These are phyloP conservation scores for Cystobasidium tubakii DNA, from an alignment of 768 basidiomycete genomes.

Conservation along the genomic window DNA sequence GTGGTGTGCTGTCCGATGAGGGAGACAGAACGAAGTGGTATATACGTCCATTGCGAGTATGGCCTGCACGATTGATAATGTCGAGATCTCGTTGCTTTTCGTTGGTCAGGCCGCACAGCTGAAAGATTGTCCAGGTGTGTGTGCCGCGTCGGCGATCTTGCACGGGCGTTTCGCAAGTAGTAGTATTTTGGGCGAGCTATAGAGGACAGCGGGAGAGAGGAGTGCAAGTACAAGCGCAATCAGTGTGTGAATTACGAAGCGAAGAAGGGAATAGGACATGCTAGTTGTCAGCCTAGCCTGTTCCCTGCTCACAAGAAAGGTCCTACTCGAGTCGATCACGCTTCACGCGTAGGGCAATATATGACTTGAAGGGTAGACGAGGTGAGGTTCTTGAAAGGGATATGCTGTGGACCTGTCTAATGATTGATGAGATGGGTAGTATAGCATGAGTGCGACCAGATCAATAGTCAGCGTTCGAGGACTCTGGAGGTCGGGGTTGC, in stretches of 20 bases:
- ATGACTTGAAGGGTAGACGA: not conserved
- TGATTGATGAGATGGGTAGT: too few relatives aligned
- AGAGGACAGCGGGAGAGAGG: not conserved
- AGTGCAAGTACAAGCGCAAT: not conserved
- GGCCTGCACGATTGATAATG: not conserved
- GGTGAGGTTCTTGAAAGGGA: too few relatives aligned
- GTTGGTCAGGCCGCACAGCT: too few relatives aligned
- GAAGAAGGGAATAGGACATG: not conserved
- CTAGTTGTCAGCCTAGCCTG: not conserved
- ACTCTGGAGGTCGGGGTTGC: not conserved
- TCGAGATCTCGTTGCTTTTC: too few relatives aligned
- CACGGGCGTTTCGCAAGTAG: too few relatives aligned
- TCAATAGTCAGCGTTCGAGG: not conserved
- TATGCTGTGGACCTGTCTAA: too few relatives aligned
- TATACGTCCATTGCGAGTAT: conserved; percentile 37
- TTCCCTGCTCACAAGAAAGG: not conserved
- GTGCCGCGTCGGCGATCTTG: too few relatives aligned
- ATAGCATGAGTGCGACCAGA: too few relatives aligned
- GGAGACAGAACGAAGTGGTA: conserved; percentile 35
- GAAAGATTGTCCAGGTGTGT: too few relatives aligned
- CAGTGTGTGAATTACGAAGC: not conserved
- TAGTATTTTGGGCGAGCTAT: too few relatives aligned
- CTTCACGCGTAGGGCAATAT: not conserved
- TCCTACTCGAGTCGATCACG: not conserved
- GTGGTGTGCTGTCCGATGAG: not conserved